A percentile compares a stretch with the other conserved stretches of the same genome.
Evolutionary conservation across 768 basidiomycete species (phyloP).

Genomic region (Leccinellum luteum): DNA sequence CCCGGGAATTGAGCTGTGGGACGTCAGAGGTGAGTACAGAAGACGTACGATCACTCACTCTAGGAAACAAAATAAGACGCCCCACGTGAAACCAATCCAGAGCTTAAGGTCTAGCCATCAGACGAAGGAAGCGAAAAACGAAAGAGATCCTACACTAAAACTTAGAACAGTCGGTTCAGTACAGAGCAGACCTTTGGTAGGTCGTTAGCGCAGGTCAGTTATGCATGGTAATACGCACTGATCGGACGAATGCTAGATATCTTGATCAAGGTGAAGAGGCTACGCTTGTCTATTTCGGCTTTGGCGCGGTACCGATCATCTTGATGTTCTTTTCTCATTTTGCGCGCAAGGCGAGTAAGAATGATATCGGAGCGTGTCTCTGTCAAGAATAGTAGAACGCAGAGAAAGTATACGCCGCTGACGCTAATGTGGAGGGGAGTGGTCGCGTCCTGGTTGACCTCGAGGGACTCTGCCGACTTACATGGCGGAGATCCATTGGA

Average conservation of each 20-base stretch:
- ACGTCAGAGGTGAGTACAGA: slow-evolving; percentile 1
- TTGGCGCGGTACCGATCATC: slow-evolving; percentile 60
- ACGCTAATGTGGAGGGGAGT: slow-evolving; percentile 37
- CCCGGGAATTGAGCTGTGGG: slow-evolving; percentile 49
- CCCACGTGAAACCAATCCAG: slow-evolving; percentile 78
- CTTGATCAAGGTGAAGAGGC: slow-evolving; percentile 57
- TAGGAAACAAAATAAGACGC: slow-evolving; percentile 66
- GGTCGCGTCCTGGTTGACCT: neutral
- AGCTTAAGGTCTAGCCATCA: slow-evolving; percentile 37
- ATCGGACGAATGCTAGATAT: slow-evolving; percentile 71
- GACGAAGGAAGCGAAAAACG: neutral
- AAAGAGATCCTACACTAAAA: slow-evolving; percentile 57
- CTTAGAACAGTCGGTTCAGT: slow-evolving; percentile 69
- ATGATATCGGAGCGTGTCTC: slow-evolving; percentile 78
- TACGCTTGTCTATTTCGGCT: slow-evolving; percentile 60
- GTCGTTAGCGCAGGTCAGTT: neutral
- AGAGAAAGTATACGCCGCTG: slow-evolving; percentile 47
- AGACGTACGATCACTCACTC: slow-evolving; percentile 38
- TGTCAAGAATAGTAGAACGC: slow-evolving; percentile 53
- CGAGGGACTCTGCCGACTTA: slow-evolving; percentile 20
- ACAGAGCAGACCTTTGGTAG: slow-evolving; percentile 20
- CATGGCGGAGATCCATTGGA: slow-evolving; percentile 80
- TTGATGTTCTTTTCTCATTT: slow-evolving; percentile 62
- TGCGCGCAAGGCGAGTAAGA: slow-evolving; percentile 60
- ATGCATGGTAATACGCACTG: slow-evolving; percentile 44